Base-by-base conservation (phyloP, 176 grass and related monocot genomes). In the Oryza meridionalis region DNA sequence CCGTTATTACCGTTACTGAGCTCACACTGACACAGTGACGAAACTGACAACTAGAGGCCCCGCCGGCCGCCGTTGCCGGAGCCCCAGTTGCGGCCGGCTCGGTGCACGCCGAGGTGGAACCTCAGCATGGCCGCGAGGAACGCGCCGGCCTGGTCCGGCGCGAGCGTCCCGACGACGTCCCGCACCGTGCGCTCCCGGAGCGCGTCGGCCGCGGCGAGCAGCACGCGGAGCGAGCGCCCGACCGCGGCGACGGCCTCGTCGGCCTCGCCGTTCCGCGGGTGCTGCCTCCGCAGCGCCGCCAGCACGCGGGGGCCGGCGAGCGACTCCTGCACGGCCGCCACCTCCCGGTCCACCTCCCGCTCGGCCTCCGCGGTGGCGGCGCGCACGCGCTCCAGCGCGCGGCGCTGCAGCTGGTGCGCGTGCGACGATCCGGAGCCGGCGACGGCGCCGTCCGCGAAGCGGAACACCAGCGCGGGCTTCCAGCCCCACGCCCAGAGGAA, bases 401-500 rank as follows among this genome's bases (percentile, higher is more conserved):
- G 70, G 6, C 70, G 81, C 46, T 69, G 72, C 53, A 21, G 53
- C 53, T 58, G 53, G 5, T 58, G 53, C 12, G 46, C 1, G 33
- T 40, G 26, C 27, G 35, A 3, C 32, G 32, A 33, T 1, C 27
- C 27, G 64, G n/a, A n/a, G n/a, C 12, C 9, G 5, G 6, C 1
- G 42, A 12, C 67, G 6, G 21, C 19, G 66, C 21, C 40, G 22
- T 69, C 61, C 2, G 90, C 21, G 62, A 97, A 91, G 77, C 88
- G 90, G 80, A 97, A 97, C 2, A 45, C 16, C 6, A 94, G 87
- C 35, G 94, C 89, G 43, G 91, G 94, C 73, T 88, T 86, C 89
- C 92, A 97, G 0, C 90, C 94, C 67, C 88, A 90, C 27, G 92
- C 74, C 91, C 92, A 97, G 35, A 94, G 90, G 84, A 97, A 97